These are phyloP conservation scores for Hortiboletus flavorubellus DNA, from an alignment of 768 basidiomycete species.

Conservation along the genomic window DNA sequence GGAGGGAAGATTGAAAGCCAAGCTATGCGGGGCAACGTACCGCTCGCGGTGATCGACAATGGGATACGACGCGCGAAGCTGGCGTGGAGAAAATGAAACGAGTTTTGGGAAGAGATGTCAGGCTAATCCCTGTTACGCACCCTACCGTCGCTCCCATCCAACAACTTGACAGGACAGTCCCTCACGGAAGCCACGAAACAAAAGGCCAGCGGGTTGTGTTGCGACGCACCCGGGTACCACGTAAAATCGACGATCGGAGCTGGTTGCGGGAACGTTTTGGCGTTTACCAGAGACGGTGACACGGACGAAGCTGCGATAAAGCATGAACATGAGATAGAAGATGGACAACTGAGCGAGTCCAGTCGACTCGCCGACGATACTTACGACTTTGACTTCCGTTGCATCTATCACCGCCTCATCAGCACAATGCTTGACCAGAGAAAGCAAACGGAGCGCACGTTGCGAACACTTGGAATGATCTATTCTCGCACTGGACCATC, in stretches of 20 bases:
- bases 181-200: constrained; percentile 84
- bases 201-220: constrained; percentile 55
- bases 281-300: constrained; percentile 9
- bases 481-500: constrained; percentile 69
- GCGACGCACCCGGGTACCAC: constrained; percentile 83
- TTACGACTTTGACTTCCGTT: not conserved
- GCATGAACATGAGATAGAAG: not conserved
- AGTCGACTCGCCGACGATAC: not conserved
- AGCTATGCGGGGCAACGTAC: constrained; percentile 79
- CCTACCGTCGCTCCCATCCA: constrained; percentile 75
- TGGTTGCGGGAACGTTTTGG: constrained; percentile 46
- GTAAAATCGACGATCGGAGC: constrained; percentile 72
- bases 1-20: constrained; percentile 71
- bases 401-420: not conserved
- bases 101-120: not conserved
- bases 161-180: constrained; percentile 79
- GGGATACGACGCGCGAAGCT: constrained; percentile 89
- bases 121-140: constrained; percentile 39
- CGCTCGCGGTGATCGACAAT: constrained; percentile 95
- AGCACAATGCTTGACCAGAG: not conserved
- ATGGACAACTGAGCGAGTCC: not conserved
- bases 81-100: not conserved
- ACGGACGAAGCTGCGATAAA: not conserved
- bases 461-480: constrained; percentile 54
- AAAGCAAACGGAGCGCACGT: constrained; percentile 33